Evolutionary conservation across 768 basidiomycete genomes (phyloP), one percentile per base, ranked within the genome.

Genomic region (Candolleomyces efflorescens): DNA sequence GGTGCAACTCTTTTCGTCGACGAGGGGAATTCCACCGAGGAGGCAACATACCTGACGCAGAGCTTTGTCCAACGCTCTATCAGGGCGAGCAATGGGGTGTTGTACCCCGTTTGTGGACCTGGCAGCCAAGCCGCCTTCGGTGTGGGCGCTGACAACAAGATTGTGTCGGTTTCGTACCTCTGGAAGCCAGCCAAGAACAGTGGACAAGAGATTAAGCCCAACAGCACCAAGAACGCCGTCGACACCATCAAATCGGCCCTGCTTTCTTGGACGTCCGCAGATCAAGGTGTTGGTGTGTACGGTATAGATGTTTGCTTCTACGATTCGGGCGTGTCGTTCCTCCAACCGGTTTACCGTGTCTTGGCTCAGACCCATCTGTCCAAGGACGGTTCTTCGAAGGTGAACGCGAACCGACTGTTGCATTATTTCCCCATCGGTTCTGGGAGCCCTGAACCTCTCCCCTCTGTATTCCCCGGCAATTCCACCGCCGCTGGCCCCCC

Each of bases 331-430:
- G 23, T 17, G n/a, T 22, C n/a, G 23, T 54, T 32, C 54, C 54
- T 59, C 9, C 58, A 59, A 38, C 58, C 58, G 20, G 53, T 59
- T 32, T 54, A 54, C 39, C 58, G 58, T 4, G 54, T 55, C 39
- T 54, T 47, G 20, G 45, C 20, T 27, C 15, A 50, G 7, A 32
- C 18, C 3, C 10, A 20, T 24, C 5, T 44, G 41, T 3, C 15
- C 41, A 15, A 27, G 13, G 13, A 23, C 17, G 32, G 32, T 27
- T 15, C 17, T 13, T 27, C 49, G 12, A 32, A 3, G 15, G 22
- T 24, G 49, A 27, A 27, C 9, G 13, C 49, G 27, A 13, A 26
- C 20, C 9, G 15, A 17, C 24, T 50, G 24, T n/a, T 50, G 24
- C 9, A 32, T 7, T 50, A 50, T 15, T 18, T 50, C 26, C 49